Evolutionary conservation across 345 rosid genomes (phyloP), one percentile per base, ranked within the genome.

Genomic region (Eucalyptus caleyi): DNA sequence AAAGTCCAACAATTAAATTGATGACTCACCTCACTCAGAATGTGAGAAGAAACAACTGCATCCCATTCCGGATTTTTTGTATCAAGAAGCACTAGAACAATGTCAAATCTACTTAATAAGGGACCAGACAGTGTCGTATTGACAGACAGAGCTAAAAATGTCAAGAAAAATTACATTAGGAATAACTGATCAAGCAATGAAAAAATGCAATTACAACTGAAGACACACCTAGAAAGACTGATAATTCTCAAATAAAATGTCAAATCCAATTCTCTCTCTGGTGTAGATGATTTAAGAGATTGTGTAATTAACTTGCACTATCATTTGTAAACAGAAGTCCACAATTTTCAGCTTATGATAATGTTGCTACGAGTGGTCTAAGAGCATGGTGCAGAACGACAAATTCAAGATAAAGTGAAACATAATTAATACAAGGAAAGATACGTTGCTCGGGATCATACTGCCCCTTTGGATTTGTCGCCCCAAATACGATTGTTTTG

Each of bases 41-140:
- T 97, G 93, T 97, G 99, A 91, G 99, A 97, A 86, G 99, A 97
- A 90, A 97, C 99, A 91, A 97, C 98, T 89, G 91, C 95, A 94
- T 97, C 99, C 99, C 99, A 97, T 92, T 96, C 98, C 19, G 99
- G 99, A 95, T 96, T 96, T 92, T 97, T 97, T 51, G 99, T 95
- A 92, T 97, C 99, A 91, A 97, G 92, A 88, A 97, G 98, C 86
- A 97, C 99, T 30, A 97, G 97, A 72, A 97, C 98, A 65, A 97
- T 97, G 89, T 96, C 99, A 90, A 97, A 97, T 94, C 99, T 96
- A 94, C 98, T 97, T 92, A 97, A 90, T 87, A 97, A 94, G 88
- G 99, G 99, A 88, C 99, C 99, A 16, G 99, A 97, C 60, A 97
- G 97, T 83, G 99, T 94, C 34, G 99, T 97, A 89, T 97, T 97